Conservation (phyloP, 805 yeast genomes). For the Candida nanaspora region DNA sequence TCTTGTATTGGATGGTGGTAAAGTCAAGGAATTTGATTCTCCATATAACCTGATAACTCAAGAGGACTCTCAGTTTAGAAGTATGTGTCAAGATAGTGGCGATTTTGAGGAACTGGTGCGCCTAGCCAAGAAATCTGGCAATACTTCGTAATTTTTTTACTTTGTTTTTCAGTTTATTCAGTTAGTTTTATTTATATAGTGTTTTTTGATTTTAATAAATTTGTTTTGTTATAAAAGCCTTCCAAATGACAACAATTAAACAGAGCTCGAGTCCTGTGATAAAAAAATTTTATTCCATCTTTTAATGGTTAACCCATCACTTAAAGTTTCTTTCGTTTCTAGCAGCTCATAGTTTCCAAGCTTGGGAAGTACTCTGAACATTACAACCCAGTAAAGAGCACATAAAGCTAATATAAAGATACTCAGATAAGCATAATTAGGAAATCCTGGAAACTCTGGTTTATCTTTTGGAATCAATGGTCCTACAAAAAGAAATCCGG, state of each 20-base stretch:
- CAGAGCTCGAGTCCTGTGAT: too few relatives aligned
- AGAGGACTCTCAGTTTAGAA: conserved; percentile 42
- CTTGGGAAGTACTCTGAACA: conserved; percentile 42
- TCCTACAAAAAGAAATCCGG: conserved; percentile 41
- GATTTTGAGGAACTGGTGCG: conserved; percentile 72
- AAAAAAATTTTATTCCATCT: conserved; percentile 39
- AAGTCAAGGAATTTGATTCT: conserved; percentile 48
- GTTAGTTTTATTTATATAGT: too few relatives aligned
- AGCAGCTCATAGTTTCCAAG: conserved; percentile 37
- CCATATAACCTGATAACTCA: conserved; percentile 46
- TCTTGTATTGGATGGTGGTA: conserved; percentile 52
- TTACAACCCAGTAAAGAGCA: conserved; percentile 46
- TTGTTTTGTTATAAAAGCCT: too few relatives aligned
- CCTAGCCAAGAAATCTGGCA: conserved; percentile 72
- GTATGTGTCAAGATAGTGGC: conserved; percentile 76
- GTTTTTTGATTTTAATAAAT: too few relatives aligned
- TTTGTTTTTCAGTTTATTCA: too few relatives aligned
- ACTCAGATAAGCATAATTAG: conserved; percentile 43
- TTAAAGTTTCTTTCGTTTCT: conserved; percentile 31
- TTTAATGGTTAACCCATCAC: conserved; percentile 54
- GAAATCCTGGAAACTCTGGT: conserved; percentile 31
- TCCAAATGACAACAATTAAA: too few relatives aligned
- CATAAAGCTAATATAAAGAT: conserved; percentile 35
- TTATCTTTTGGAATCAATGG: conserved; percentile 39
- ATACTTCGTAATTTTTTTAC: too few relatives aligned